These are phyloP conservation scores for Leccinum truebloodii DNA, from an alignment of 768 basidiomycete genomes.

Conservation along the genomic window DNA sequence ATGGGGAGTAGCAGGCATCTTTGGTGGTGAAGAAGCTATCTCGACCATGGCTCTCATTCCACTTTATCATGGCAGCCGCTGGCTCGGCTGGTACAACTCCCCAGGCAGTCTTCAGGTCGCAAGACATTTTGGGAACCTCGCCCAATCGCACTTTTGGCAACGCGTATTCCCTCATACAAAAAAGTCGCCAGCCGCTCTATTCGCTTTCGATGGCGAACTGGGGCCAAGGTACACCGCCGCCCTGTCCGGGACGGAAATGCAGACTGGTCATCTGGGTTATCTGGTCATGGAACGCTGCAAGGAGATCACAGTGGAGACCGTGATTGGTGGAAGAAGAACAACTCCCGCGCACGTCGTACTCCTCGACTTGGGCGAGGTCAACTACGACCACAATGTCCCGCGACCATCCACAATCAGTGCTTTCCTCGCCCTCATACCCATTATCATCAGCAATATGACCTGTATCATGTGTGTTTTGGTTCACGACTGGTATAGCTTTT, in stretches of 20 bases:
- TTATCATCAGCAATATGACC: slow-evolving; percentile 23
- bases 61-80: slow-evolving; percentile 29
- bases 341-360: slow-evolving; percentile 19
- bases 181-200: slow-evolving; percentile 22
- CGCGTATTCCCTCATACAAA: slow-evolving; percentile 25
- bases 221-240: slow-evolving; percentile 30
- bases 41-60: slow-evolving; percentile 33
- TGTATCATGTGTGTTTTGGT: slow-evolving; percentile 26
- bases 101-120: slow-evolving; percentile 35
- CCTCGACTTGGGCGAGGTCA: slow-evolving; percentile 14
- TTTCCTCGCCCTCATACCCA: slow-evolving; percentile 25
- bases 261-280: slow-evolving; percentile 33
- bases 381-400: slow-evolving; percentile 3
- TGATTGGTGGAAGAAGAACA: slow-evolving; percentile 18
- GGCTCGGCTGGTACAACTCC: slow-evolving; percentile 38
- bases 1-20: slow-evolving; percentile 35
- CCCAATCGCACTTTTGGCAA: slow-evolving; percentile 27
- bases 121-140: slow-evolving; percentile 28
- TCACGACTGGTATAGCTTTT: slow-evolving; percentile 33
- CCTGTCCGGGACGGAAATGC: slow-evolving; percentile 30
- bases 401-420: neutral
- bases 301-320: neutral
- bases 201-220: slow-evolving; percentile 26
- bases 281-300: slow-evolving; percentile 24
- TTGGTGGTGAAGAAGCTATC: slow-evolving; percentile 36